Evolutionary conservation across 345 rosid species (phyloP), one percentile per base, ranked within the genome.

Genomic region (Citrus reticulata): DNA sequence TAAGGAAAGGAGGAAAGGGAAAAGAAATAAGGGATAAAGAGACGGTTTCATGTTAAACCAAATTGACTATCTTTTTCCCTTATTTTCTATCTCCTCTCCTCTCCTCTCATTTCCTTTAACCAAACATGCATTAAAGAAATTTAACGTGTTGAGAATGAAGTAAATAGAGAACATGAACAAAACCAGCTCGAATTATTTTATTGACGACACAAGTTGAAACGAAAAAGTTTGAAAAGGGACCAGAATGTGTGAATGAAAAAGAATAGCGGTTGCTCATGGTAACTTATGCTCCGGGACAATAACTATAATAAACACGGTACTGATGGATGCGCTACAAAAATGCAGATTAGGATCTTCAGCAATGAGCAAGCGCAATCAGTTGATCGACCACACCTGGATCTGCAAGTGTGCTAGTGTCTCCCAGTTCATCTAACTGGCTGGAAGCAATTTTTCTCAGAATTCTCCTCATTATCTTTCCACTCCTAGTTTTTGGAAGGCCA

Each of bases 391-490:
- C 93, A 72, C 82, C 78, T 65, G 99, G 97, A 70, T 95, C 99
- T 0, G 98, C 99, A 5, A 92, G 95, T 11, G 99, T 95, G 91
- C 98, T 93, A 0, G 84, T 92, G 93, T 95, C 99, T 30, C 98
- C 97, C 9, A 94, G 93, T 82, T 96, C 97, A 75, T 92, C 95
- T 58, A 91, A 77, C 80, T 94, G 97, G 90, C 83, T 85, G 0
- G 99, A 83, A 54, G 99, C 99, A 66, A 95, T 93, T 89, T 95
- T 95, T 87, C 97, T 85, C 77, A 94, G 84, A 82, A 95, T 90
- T 84, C 99, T 91, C 75, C 99, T 85, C 99, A 95, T 95, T 82
- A 95, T 95, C 91, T 95, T 95, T 67, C 99, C 99, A 74, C 99
- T 96, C 84, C 97, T 92, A 2, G 99, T 96, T 85, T 96, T 96